A percentile compares a stretch with the other conserved stretches of the same genome.
Evolutionary conservation across 257 asterid species (phyloP).

Genomic region (Handroanthus guayacan): DNA sequence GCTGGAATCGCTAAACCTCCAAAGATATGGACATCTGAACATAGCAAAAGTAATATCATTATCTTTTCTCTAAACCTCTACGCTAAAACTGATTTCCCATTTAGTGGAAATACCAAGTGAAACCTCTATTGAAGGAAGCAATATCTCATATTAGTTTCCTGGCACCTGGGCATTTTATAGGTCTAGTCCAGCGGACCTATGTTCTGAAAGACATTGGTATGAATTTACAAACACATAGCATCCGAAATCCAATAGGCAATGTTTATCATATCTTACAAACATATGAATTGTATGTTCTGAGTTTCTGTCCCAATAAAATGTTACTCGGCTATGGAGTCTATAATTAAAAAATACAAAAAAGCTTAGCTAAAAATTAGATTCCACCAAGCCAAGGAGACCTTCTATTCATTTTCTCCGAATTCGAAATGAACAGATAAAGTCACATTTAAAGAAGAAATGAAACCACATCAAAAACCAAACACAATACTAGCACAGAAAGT

Average conservation of each 20-base stretch:
- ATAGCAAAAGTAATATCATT: background rate
- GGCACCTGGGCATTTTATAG: background rate
- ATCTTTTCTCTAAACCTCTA: background rate
- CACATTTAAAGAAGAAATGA: background rate
- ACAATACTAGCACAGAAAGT: conserved; percentile 13
- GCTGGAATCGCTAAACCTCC: background rate
- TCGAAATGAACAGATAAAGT: background rate
- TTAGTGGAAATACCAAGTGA: background rate
- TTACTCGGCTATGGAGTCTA: background rate
- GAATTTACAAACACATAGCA: background rate
- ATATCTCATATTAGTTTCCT: background rate
- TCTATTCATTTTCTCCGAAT: conserved; percentile 15
- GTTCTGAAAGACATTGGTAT: background rate
- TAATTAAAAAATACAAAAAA: background rate
- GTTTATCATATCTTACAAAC: background rate
- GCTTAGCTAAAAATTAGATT: background rate
- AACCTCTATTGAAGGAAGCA: background rate
- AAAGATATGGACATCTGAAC: background rate
- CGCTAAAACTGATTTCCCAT: background rate
- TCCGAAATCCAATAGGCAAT: background rate
- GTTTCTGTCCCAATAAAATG: background rate
- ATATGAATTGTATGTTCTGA: background rate
- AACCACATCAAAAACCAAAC: conserved; percentile 11
- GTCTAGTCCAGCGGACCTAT: background rate
- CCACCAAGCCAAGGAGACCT: background rate